Percentiles rank a stretch among this genome's conserved stretches.
These are phyloP conservation scores for Sarocladiaceae sp. DNA, from an alignment of 2,329 filamentous ascomycete species.

Conservation along the genomic window DNA sequence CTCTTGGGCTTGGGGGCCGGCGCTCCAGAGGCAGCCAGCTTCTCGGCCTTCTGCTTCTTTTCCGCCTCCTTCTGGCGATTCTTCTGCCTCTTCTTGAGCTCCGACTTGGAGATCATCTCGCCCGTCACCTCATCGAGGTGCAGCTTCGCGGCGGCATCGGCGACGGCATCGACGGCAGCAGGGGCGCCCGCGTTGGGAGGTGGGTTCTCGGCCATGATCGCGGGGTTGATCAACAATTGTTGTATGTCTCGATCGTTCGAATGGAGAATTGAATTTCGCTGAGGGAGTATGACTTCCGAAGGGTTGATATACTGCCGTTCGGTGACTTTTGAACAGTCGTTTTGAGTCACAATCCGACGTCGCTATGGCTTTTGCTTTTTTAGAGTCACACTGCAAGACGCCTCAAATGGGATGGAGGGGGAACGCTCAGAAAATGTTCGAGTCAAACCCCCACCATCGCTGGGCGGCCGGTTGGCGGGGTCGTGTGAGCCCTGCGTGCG, in stretches of 20 bases:
- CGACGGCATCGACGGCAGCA: constrained; percentile 38
- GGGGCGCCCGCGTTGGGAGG: constrained; percentile 24
- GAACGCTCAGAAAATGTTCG: constrained; percentile 8
- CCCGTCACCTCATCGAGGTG: constrained; percentile 90
- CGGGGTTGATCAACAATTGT: constrained; percentile 1
- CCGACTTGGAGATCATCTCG: constrained; percentile 76
- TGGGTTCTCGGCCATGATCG: constrained; percentile 26
- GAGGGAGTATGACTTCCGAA: too few species aligned
- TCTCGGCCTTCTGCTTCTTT: constrained; percentile 83
- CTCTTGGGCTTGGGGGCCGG: constrained; percentile 39
- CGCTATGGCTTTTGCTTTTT: constrained; percentile 8
- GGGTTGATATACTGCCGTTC: too few species aligned
- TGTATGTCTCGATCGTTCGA: neutral
- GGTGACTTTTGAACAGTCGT: too few species aligned
- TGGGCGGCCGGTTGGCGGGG: constrained; percentile 5
- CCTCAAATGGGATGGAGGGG: constrained; percentile 4
- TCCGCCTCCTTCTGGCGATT: constrained; percentile 77
- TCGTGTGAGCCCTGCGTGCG: constrained; percentile 8
- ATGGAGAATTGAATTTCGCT: too few species aligned
- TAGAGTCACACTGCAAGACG: constrained; percentile 4
- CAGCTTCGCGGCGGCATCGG: constrained; percentile 62
- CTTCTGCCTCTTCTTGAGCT: constrained; percentile 96
- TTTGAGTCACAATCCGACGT: neutral
- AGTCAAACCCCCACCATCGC: constrained; percentile 6
- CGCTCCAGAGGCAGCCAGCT: constrained; percentile 70